A percentile compares a stretch with the other conserved stretches of the same genome.
phyloP scores from a whole-genome alignment of 2,329 filamentous ascomycete genomes.

The Exophiala calicioides region DNA sequence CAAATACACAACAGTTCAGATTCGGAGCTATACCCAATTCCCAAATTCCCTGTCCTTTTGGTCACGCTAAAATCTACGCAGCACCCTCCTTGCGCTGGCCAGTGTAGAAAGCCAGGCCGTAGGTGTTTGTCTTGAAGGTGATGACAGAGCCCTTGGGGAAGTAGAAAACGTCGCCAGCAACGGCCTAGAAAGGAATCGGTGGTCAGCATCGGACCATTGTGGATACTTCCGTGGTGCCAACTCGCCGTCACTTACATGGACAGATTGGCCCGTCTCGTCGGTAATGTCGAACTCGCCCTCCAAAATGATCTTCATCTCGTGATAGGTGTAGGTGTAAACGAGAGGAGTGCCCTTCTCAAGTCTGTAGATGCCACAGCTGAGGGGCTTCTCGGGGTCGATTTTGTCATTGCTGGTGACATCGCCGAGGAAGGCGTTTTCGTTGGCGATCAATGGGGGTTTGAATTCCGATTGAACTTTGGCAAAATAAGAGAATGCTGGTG shows the following conservation, averaged over 20 bases:
- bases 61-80: slow-evolving; percentile 24
- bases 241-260: slow-evolving; percentile 17
- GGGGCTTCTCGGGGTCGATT: slow-evolving; percentile 58
- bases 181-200: slow-evolving; percentile 43
- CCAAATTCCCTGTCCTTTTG: neutral
- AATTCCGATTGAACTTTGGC: slow-evolving; percentile 60
- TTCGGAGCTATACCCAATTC: slow-evolving; percentile 2
- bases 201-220: neutral
- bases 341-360: slow-evolving; percentile 68
- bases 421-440: slow-evolving; percentile 68
- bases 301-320: slow-evolving; percentile 74
- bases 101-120: slow-evolving; percentile 61
- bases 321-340: slow-evolving; percentile 68
- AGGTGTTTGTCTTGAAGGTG: slow-evolving; percentile 65
- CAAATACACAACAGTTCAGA: no score
- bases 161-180: slow-evolving; percentile 66
- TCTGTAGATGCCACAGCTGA: slow-evolving; percentile 66
- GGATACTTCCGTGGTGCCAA: neutral
- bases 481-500: slow-evolving; percentile 48
- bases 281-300: slow-evolving; percentile 67
- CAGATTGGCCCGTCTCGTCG: slow-evolving; percentile 59
- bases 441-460: slow-evolving; percentile 66
- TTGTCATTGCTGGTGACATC: slow-evolving; percentile 62
- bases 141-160: slow-evolving; percentile 68
- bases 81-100: slow-evolving; percentile 35